Percentiles rank a stretch among this genome's conserved stretches.
phyloP scores from a whole-genome alignment of 257 asterid species.

The Solanum habrochaites region DNA sequence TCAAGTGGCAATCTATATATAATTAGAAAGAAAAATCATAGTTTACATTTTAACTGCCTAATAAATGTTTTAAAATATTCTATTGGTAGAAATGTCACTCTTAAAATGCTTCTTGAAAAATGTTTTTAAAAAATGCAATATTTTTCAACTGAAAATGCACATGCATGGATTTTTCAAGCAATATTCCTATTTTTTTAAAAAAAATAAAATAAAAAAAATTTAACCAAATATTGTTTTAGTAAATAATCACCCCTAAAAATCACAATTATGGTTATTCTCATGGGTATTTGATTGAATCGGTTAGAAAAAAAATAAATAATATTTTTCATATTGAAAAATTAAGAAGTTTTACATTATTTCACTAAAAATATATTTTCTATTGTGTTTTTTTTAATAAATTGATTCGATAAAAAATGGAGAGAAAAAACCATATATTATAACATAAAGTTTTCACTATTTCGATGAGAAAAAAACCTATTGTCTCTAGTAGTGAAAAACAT shows the following conservation, averaged over 20 bases:
- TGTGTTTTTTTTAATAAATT: no score
- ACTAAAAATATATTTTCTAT: no score
- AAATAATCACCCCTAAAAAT: no score
- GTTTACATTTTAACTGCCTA: background rate
- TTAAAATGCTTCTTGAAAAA: background rate
- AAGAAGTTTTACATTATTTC: no score
- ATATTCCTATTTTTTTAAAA: background rate
- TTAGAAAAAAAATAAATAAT: no score
- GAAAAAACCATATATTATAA: no score
- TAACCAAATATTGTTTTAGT: background rate
- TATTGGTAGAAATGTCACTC: background rate
- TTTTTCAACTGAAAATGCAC: background rate
- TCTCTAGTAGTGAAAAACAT: background rate
- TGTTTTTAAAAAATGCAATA: background rate
- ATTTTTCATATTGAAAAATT: no score
- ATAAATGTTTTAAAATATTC: background rate
- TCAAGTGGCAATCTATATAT: background rate
- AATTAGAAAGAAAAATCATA: background rate
- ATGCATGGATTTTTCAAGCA: background rate
- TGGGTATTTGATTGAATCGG: background rate
- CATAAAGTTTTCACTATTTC: no score
- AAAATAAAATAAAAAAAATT: background rate
- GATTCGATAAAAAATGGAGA: background rate
- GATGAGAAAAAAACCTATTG: no score
- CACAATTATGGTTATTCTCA: background rate